Evolutionary conservation across 441 rosid species (phyloP).

Genomic region (Syzygium syzygioides): DNA sequence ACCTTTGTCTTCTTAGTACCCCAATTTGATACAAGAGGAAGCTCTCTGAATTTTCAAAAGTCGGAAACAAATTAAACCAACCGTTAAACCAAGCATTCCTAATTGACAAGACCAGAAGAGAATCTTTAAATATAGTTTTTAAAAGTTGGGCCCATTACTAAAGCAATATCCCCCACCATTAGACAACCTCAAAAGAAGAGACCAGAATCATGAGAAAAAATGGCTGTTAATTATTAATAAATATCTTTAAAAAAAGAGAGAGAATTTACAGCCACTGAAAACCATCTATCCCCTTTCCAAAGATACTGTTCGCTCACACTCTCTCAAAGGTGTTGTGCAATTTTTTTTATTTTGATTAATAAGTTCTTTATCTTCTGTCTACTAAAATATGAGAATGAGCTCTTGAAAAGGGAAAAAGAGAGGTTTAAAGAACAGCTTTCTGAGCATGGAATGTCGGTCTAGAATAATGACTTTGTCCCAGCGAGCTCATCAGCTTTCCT

Average conservation of each 20-base stretch:
- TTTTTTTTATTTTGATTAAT: neutral
- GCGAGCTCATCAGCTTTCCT: conserved; percentile 24
- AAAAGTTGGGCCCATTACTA: conserved; percentile 26
- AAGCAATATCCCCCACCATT: conserved; percentile 28
- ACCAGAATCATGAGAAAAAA: conserved; percentile 44
- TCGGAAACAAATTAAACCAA: neutral
- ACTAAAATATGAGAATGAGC: conserved; percentile 5
- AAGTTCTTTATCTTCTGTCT: neutral
- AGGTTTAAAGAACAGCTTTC: conserved; percentile 17
- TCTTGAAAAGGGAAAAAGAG: conserved; percentile 20
- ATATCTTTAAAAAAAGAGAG: neutral
- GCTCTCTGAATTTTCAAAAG: neutral
- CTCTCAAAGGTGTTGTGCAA: conserved; percentile 2
- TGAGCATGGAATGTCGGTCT: conserved; percentile 27
- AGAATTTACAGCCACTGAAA: neutral
- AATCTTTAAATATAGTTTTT: conserved; percentile 19
- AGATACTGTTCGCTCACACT: conserved; percentile 1
- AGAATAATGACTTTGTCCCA: conserved; percentile 45
- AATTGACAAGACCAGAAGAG: conserved; percentile 24
- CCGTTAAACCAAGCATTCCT: neutral
- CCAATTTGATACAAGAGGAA: neutral
- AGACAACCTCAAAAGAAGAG: conserved; percentile 51
- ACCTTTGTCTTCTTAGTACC: neutral
- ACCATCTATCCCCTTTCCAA: neutral
- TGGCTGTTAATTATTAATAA: conserved; percentile 18